Evolutionary conservation across 495 filamentous ascomycete species (phyloP).

Genomic region (Arthonia radiata): DNA sequence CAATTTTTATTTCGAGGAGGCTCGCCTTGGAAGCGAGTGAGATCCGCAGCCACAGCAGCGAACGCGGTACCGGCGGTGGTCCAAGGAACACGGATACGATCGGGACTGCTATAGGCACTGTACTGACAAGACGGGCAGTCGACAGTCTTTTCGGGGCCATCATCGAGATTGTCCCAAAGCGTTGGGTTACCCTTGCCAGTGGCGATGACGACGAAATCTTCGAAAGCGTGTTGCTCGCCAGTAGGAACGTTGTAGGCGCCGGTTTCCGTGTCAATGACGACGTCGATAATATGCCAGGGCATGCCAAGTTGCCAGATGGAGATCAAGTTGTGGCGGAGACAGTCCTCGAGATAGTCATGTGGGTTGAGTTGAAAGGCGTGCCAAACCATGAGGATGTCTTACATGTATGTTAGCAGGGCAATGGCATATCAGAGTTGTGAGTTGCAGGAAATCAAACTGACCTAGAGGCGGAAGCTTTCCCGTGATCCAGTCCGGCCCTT

Average conservation of each 20-base stretch:
- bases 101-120: no score
- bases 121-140: conserved; percentile 34
- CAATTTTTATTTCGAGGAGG: no score
- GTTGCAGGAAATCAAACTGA: conserved; percentile 3
- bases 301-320: conserved; percentile 39
- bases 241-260: conserved; percentile 42
- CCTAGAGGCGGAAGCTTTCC: conserved; percentile 10
- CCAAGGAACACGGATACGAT: conserved; percentile 26
- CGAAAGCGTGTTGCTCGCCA: conserved; percentile 17
- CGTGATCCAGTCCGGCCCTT: conserved; percentile 4
- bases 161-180: conserved; percentile 39
- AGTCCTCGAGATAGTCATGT: conserved; percentile 52
- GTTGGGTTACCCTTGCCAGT: conserved; percentile 20
- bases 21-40: no score
- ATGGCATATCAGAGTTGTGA: conserved; percentile 4
- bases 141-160: conserved; percentile 21
- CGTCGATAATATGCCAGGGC: conserved; percentile 38
- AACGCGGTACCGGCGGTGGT: conserved; percentile 21
- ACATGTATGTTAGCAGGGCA: background rate
- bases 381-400: conserved; percentile 79
- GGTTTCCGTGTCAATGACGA: conserved; percentile 29
- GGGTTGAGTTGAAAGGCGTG: conserved; percentile 74
- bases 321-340: conserved; percentile 32
- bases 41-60: no score
- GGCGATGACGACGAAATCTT: conserved; percentile 26